Conservation (phyloP, 306 rosid genomes). For the Psophocarpus tetragonolobus region DNA sequence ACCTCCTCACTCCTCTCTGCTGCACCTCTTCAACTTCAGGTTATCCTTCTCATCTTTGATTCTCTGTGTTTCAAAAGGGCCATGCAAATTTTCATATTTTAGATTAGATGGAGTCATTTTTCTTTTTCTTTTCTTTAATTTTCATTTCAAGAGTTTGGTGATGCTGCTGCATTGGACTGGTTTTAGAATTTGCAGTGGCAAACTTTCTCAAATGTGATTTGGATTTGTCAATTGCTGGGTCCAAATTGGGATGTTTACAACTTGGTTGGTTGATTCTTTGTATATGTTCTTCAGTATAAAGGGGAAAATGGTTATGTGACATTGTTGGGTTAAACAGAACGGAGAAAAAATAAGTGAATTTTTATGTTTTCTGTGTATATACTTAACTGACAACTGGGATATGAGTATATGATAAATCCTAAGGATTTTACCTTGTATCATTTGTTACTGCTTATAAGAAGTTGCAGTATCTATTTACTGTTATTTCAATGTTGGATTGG, state of each 20-base stretch:
- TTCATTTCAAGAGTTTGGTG: background rate
- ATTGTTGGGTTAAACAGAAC: background rate
- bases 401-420: background rate
- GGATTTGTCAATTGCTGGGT: background rate
- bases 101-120: background rate
- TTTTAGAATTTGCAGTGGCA: background rate
- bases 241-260: background rate
- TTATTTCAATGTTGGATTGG: background rate
- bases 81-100: background rate
- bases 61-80: background rate
- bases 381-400: background rate
- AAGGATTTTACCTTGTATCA: background rate
- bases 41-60: background rate
- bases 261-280: background rate
- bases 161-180: background rate
- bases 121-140: background rate
- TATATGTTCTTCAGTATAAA: background rate
- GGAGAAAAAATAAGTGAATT: background rate
- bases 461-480: background rate
- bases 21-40: constrained; percentile 42
- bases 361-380: background rate
- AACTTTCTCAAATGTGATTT: background rate
- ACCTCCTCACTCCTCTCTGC: constrained; percentile 23
- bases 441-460: background rate
- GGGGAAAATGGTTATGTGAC: background rate